A percentile compares a stretch with the other conserved stretches of the same genome.
These are phyloP conservation scores for Kodamaea leandrae DNA, from an alignment of 805 yeast genomes.

Conservation along the genomic window DNA sequence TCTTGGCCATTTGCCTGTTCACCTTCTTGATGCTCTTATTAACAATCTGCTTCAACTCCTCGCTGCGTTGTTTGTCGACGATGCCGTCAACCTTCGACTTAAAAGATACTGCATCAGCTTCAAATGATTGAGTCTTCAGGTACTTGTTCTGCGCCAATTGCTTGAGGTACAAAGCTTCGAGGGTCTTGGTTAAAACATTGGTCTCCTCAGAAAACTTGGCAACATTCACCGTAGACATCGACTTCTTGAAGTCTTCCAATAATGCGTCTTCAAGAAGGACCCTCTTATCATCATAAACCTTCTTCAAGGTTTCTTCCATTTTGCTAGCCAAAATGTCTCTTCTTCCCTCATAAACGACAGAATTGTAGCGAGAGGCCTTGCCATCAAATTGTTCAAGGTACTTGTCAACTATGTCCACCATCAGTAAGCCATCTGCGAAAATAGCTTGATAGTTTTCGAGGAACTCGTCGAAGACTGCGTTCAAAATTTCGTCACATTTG, in stretches of 20 bases:
- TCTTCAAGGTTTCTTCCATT: conserved; percentile 40
- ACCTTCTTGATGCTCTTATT: conserved; percentile 47
- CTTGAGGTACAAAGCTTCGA: background rate
- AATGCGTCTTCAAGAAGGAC: conserved; percentile 16
- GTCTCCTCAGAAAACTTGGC: conserved; percentile 18
- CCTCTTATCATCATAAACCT: conserved; percentile 38
- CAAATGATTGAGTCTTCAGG: conserved; percentile 6
- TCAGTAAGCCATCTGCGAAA: conserved; percentile 11
- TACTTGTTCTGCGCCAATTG: conserved; percentile 6
- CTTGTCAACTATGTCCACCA: conserved; percentile 43
- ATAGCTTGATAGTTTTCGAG: conserved; percentile 15
- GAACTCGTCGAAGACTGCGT: conserved; percentile 32
- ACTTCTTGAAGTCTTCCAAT: conserved; percentile 10
- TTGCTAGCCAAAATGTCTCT: conserved; percentile 46
- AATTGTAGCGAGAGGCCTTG: conserved; percentile 73
- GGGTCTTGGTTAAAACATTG: conserved; percentile 1
- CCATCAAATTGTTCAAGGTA: conserved; percentile 58
- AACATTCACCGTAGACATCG: conserved; percentile 11
- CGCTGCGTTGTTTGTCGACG: conserved; percentile 31
- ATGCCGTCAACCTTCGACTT: conserved; percentile 42
- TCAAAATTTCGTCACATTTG: conserved; percentile 86
- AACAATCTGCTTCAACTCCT: conserved; percentile 32
- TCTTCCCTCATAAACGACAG: conserved; percentile 64
- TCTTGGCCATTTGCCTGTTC: conserved; percentile 46
- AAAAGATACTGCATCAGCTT: background rate